Evolutionary conservation across 2,329 filamentous ascomycete species (phyloP), one percentile per base, ranked within the genome.

Genomic region (Colletotrichum sp.): DNA sequence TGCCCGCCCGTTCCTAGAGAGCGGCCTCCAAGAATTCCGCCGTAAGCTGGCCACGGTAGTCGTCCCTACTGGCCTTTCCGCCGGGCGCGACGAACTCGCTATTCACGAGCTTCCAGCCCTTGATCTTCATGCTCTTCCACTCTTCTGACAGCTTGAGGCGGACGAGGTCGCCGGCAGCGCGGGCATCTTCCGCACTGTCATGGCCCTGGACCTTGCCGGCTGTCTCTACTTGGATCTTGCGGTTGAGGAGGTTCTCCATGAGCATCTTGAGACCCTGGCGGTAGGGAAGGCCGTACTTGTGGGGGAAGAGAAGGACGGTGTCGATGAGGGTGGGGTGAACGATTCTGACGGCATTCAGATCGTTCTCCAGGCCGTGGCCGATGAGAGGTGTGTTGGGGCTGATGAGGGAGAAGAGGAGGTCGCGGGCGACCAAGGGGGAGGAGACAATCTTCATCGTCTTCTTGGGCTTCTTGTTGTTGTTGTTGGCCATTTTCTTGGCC

Each of bases 291-390:
- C 96, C 95, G 18, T 87, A 88, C 16, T 89, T 92, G 81, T 98
- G 95, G 0, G 96, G 96, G 82, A 92, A 99, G 0, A 98, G 89
- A 0, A 98, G 85, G 1, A 95, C 92, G 0, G 96, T 98, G 83
- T 99, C 96, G 80, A 98, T 91, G 70, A 98, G 89, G 0, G 91
- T 94, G 0, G 94, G 94, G 80, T 99, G 97, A 60, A 98, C 93
- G 67, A 99, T 90, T 43, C 96, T 94, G 55, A 94, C 89, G 4
- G 93, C 92, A 82, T 98, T 98, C 71, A 99, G 90, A 81, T 99
- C 97, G 82, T 99, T 99, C 81, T 99, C 97, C 10, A 99, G 91
- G 1, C 95, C 96, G 83, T 99, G 97, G 0, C 97, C 97, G 63
- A 99, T 94, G 1, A 99, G 86, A 0, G 96, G 94, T 0, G 96